Evolutionary conservation across 805 yeast species (phyloP), one percentile per base, ranked within the genome.

Genomic region (Schwanniomyces sp.): DNA sequence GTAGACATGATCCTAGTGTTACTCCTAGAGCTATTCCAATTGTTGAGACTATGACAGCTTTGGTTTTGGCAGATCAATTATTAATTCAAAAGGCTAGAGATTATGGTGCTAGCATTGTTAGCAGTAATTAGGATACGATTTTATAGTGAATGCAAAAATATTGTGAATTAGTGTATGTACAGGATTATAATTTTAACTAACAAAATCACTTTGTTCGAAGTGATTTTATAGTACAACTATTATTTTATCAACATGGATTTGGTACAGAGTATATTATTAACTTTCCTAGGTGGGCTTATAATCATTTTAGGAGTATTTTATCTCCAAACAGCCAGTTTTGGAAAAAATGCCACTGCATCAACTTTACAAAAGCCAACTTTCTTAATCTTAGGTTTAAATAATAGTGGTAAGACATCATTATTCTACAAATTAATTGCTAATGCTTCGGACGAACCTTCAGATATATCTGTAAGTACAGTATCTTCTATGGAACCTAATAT

Each of bases 1-100:
- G 99, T 47, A 88, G 99, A 79, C 99, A 94, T 63, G 99, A 94
- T 66, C 99, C 99, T 29, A 89, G 91, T 61, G 99, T 94, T 46
- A 96, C 96, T 17, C 99, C 99, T 55, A 84, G 99, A 69, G 99
- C 99, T 34, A 90, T 94, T 51, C 98, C 99, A 44, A 94, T 94
- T 61, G 98, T 94, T 27, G 99, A 94, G 75, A 89, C 98, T 36
- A 92, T 94, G 98, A 82, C 98, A 42, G 94, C 97, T n/a, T 76
- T 94, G 55, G 97, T 90, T 1, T 70, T 92, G 53, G 92, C 92
- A 38, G 99, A 94, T 67, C 84, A 88, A 47, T 71, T 87, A 48
- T 70, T 94, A 72, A 79, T 91, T 41, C 99, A 92, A 72, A 86
- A 88, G 67, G 76, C 96, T 28, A 83, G 99, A 69, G 90, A 86